phyloP scores from a whole-genome alignment of 768 basidiomycete genomes.

The Psilocybe tampanensis region DNA sequence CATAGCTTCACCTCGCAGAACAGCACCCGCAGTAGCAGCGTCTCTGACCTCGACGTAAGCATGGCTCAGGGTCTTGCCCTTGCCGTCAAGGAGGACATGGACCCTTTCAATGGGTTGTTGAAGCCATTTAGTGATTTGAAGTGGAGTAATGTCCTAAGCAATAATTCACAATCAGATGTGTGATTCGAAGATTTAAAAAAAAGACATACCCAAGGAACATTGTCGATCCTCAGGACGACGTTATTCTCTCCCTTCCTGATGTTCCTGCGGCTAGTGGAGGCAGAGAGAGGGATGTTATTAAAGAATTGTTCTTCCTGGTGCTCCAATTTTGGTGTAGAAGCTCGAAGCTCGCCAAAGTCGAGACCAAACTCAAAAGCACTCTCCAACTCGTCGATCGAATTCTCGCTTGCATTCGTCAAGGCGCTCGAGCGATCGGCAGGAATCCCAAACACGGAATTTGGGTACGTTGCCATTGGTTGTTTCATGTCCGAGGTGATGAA shows the following conservation, averaged over 20 bases:
- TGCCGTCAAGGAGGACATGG: slow-evolving; percentile 78
- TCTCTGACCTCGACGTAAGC: slow-evolving; percentile 77
- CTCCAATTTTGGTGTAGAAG: slow-evolving; percentile 46
- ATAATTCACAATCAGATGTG: slow-evolving; percentile 1
- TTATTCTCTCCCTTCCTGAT: slow-evolving; percentile 37
- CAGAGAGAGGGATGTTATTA: slow-evolving; percentile 8
- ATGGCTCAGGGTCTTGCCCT: slow-evolving; percentile 85
- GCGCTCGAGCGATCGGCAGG: slow-evolving; percentile 15
- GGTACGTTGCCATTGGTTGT: neutral
- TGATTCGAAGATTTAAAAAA: neutral
- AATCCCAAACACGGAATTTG: slow-evolving; percentile 31
- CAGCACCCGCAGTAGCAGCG: slow-evolving; percentile 63
- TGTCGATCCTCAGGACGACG: slow-evolving; percentile 80
- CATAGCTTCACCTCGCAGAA: slow-evolving; percentile 59
- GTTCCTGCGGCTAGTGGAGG: slow-evolving; percentile 9
- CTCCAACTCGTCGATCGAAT: slow-evolving; percentile 31
- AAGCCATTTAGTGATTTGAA: slow-evolving; percentile 67
- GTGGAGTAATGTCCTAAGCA: slow-evolving; percentile 79
- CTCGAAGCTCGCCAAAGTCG: slow-evolving; percentile 37
- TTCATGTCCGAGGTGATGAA: neutral
- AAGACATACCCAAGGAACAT: slow-evolving; percentile 79
- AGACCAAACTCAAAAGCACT: slow-evolving; percentile 45
- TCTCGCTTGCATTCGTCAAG: slow-evolving; percentile 8
- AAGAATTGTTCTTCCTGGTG: slow-evolving; percentile 23
- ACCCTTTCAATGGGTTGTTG: slow-evolving; percentile 70